Evolutionary conservation across 1,284 basidiomycete genomes (phyloP).

Genomic region (Sporisorium graminicola): DNA sequence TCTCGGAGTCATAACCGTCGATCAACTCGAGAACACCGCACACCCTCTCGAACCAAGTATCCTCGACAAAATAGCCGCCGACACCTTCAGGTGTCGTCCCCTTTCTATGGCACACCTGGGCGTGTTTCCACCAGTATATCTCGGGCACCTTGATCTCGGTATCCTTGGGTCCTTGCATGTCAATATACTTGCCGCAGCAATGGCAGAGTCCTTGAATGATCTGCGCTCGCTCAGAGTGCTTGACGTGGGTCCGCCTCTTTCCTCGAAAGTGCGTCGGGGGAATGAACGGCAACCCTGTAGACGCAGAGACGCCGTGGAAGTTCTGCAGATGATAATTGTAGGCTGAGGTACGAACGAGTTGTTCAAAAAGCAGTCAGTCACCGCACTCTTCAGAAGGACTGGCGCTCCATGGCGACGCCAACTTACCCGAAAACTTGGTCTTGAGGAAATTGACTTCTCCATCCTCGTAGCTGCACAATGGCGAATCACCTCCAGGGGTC

Average conservation of each 20-base stretch:
- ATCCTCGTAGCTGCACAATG: slow-evolving; percentile 46
- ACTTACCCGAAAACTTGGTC: slow-evolving; percentile 55
- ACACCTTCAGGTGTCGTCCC: slow-evolving; percentile 10
- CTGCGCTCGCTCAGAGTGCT: slow-evolving; percentile 19
- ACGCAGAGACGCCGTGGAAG: slow-evolving; percentile 48
- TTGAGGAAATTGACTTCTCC: slow-evolving; percentile 36
- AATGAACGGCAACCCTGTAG: slow-evolving; percentile 44
- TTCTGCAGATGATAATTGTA: slow-evolving; percentile 62
- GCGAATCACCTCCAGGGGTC: not conserved
- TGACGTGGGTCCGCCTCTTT: slow-evolving; percentile 12
- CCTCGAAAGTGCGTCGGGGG: slow-evolving; percentile 45
- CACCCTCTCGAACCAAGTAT: slow-evolving; percentile 29
- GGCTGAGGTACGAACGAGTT: slow-evolving; percentile 16
- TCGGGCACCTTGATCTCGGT: slow-evolving; percentile 48
- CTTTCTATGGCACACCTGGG: slow-evolving; percentile 37
- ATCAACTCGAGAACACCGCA: slow-evolving; percentile 16
- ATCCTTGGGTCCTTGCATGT: slow-evolving; percentile 39
- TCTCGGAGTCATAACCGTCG: slow-evolving; percentile 20
- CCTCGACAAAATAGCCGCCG: slow-evolving; percentile 29
- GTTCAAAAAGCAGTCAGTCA: not conserved
- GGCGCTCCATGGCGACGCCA: not conserved
- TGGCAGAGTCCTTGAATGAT: slow-evolving; percentile 46
- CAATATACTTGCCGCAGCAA: slow-evolving; percentile 38
- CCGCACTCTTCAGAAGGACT: not conserved
- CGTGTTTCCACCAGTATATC: slow-evolving; percentile 58